phyloP scores from a whole-genome alignment of 805 yeast species.

The Helenozyma rhizophorensis region DNA sequence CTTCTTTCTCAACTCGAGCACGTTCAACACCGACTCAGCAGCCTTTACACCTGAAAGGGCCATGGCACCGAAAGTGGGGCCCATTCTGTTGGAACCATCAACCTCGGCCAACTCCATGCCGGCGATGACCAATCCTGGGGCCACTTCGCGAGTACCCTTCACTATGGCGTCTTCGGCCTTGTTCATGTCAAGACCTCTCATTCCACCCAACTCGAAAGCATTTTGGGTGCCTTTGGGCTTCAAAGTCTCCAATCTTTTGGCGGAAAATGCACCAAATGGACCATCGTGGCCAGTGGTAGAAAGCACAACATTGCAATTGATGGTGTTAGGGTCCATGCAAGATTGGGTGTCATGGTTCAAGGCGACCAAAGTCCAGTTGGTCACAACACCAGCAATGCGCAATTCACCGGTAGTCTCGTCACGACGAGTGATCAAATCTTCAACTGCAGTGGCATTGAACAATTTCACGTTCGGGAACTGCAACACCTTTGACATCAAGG shows the following conservation, averaged over 20 bases:
- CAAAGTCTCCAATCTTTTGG: constrained; percentile 50
- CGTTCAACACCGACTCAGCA: constrained; percentile 50
- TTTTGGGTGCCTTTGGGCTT: constrained; percentile 30
- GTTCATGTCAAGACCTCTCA: constrained; percentile 80
- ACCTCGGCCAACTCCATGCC: constrained; percentile 81
- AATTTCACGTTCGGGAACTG: constrained; percentile 70
- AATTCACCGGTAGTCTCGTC: constrained; percentile 52
- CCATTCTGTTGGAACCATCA: constrained; percentile 78
- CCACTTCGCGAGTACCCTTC: constrained; percentile 60
- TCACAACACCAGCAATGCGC: constrained; percentile 74
- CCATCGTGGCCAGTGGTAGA: constrained; percentile 82
- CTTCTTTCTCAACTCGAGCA: constrained; percentile 32
- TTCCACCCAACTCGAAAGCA: constrained; percentile 48
- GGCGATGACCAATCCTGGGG: constrained; percentile 61
- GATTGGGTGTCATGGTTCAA: constrained; percentile 73
- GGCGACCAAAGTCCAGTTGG: constrained; percentile 78
- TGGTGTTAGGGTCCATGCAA: constrained; percentile 81
- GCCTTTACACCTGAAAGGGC: constrained; percentile 75
- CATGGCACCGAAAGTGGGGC: constrained; percentile 84
- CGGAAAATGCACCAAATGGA: constrained; percentile 77
- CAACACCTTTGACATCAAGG: constrained; percentile 64
- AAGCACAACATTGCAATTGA: constrained; percentile 59
- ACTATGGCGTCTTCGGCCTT: constrained; percentile 73
- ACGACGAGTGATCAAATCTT: constrained; percentile 71
- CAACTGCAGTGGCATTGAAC: constrained; percentile 78